Base-by-base conservation (phyloP, 2,329 filamentous ascomycete genomes). In the Xylariaceae sp. region DNA sequence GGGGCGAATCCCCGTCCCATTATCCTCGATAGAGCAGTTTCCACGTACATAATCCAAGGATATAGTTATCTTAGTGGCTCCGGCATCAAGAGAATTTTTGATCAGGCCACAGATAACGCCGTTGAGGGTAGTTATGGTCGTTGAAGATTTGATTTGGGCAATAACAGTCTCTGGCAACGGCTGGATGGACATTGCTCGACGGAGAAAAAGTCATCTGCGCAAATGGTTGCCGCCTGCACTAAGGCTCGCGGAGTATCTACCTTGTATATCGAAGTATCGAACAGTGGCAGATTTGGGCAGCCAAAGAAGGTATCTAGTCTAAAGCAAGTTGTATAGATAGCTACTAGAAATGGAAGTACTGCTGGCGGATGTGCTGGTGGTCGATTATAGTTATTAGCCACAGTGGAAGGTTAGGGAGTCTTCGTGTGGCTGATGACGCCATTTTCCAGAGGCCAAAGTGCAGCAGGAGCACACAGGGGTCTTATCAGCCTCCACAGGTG, bases 41-140 rank as follows among this genome's bases (percentile, higher is more conserved):
- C 92, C 93, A 20, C 87, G 85, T 47, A 73, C 71, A 67, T 91
- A 91, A 72, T 97, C 89, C 18, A 96, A 76, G 1, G 79, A 81
- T 49, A 96, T 77, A 47, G 82, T 82, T 57, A 97, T 74, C 50
- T 80, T 88, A 27, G 77, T 80, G 13, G 92, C 87, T 39, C 76
- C 75, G 3, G 92, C 91, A 75, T 99, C 94, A 10, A 99, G 78
- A 0, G 91, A 84, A 70, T 99, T 99, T 69, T 88, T 85, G 21
- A 95, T 64, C 8, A 97, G 79, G 39, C 88, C 89, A 50, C 84
- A 76, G 11, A 90, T 76, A 4, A 89, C 91, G 21, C 76, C 81
- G 62, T 87, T 87, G 26, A 97, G 77, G 37, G 85, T 88, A 1
- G 85, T 88, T 62, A 97, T 87, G 50, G 82, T 78, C n/a, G 85